phyloP scores from a whole-genome alignment of 306 rosid genomes.

The Vicia faba region DNA sequence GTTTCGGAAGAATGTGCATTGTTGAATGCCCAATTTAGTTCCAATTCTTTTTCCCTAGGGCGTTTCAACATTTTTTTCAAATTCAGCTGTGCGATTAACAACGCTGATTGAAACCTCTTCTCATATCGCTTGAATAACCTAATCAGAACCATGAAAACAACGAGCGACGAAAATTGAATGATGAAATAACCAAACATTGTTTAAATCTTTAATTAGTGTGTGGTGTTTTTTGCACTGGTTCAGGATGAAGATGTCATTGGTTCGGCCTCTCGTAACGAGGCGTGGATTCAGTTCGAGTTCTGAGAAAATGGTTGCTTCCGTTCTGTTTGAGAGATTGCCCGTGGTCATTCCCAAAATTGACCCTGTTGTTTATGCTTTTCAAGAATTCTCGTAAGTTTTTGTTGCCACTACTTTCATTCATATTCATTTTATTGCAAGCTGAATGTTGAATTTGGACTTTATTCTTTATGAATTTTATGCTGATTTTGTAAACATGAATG shows the following conservation, averaged over 20 bases:
- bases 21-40: no score
- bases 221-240: constrained; percentile 19
- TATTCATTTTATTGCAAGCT: neutral
- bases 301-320: constrained; percentile 78
- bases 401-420: neutral
- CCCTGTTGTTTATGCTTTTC: constrained; percentile 87
- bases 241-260: constrained; percentile 67
- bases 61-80: no score
- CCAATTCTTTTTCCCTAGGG: no score
- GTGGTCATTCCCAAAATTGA: constrained; percentile 87
- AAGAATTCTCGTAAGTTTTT: constrained; percentile 74
- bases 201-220: neutral
- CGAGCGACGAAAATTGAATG: no score
- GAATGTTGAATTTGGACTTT: constrained; percentile 6
- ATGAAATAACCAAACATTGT: neutral
- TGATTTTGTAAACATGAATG: neutral
- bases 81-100: no score
- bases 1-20: no score
- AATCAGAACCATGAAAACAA: no score
- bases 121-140: no score
- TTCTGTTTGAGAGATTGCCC: constrained; percentile 90
- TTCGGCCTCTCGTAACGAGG: constrained; percentile 47
- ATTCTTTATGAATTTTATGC: constrained; percentile 1
- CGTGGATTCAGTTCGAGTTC: constrained; percentile 65
- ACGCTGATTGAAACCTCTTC: no score